Evolutionary conservation across 768 basidiomycete species (phyloP), one percentile per base, ranked within the genome.

Genomic region (Astraeus odoratus): DNA sequence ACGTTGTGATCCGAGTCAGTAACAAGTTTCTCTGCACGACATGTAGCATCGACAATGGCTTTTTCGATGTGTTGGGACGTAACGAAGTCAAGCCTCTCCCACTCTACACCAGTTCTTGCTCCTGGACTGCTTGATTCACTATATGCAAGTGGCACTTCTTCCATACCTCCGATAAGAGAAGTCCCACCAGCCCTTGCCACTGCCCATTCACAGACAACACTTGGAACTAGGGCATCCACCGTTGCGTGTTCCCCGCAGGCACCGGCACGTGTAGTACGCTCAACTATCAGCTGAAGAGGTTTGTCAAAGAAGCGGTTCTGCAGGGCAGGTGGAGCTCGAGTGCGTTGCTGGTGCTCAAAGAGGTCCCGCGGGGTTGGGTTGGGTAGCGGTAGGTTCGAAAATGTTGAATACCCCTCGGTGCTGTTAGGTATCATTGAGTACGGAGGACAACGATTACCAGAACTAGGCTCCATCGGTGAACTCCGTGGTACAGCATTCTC

Each of bases 301-400:
- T 96, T 98, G 69, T 98, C 94, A 60, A 81, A 88, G 77, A 90
- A 96, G 25, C 95, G 73, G 55, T 96, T 96, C 34, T 75, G 69
- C 5, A 80, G 76, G 47, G 77, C 80, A 46, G 71, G 66, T 2
- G 83, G 82, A 0, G 79, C 77, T 16, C 87, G 81, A 40, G 82
- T 74, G 44, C 83, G 78, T 50, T 79, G 78, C 15, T 94, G 72
- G 56, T 94, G 92, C 2, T 83, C 76, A 55, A 88, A 81, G 34
- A 89, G 53, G n/a, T 60, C 59, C 22, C 50, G 48, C 0, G 57
- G 55, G 3, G 39, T 24, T 19, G 55, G 41, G 13, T 51, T 44
- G n/a, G 29, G 27, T 22, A 42, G 20, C 7, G 16, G 13, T 13
- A 9, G 30, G 4, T n/a, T 9, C 12, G 12, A n/a, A 5, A n/a